Percentiles rank a stretch among this genome's conserved stretches.
phyloP scores from a whole-genome alignment of 495 filamentous ascomycete genomes.

The Tuber borchii region DNA sequence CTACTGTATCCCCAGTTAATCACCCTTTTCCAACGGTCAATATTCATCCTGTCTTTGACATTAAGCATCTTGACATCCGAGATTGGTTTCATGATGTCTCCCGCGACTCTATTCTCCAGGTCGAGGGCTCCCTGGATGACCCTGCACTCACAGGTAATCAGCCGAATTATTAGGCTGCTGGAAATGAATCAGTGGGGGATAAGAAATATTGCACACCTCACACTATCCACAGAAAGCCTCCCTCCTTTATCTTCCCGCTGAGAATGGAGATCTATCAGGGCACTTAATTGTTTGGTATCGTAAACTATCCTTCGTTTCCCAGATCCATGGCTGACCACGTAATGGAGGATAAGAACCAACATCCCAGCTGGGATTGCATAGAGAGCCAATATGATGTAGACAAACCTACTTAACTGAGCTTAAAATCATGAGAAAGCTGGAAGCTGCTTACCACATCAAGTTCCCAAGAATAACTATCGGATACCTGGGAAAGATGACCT shows the following conservation, averaged over 20 bases:
- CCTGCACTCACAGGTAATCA: constrained; percentile 1
- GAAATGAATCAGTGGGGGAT: not conserved
- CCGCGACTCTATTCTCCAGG: constrained; percentile 29
- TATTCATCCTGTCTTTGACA: constrained; percentile 28
- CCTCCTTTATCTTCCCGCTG: constrained; percentile 11
- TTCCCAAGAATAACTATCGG: constrained; percentile 29
- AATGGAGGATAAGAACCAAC: constrained; percentile 30
- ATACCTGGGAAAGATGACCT: constrained; percentile 27
- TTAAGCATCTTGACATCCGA: constrained; percentile 29
- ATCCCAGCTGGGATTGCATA: constrained; percentile 29
- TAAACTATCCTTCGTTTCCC: constrained; percentile 10
- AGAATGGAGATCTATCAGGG: constrained; percentile 20
- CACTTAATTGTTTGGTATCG: constrained; percentile 23
- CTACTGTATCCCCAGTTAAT: constrained; percentile 31
- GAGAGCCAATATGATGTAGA: constrained; percentile 26
- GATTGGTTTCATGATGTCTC: constrained; percentile 32
- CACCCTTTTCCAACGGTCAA: constrained; percentile 26
- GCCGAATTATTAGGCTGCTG: not conserved
- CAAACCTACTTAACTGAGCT: constrained; percentile 21
- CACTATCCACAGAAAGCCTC: constrained; percentile 28
- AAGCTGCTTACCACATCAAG: constrained; percentile 31
- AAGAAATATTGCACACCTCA: constrained; percentile 20
- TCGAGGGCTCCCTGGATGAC: constrained; percentile 26
- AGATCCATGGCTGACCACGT: constrained; percentile 11
- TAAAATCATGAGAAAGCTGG: not conserved